Base-by-base conservation (phyloP, 2,329 filamentous ascomycete genomes). In the Trichoderma citrinoviride region DNA sequence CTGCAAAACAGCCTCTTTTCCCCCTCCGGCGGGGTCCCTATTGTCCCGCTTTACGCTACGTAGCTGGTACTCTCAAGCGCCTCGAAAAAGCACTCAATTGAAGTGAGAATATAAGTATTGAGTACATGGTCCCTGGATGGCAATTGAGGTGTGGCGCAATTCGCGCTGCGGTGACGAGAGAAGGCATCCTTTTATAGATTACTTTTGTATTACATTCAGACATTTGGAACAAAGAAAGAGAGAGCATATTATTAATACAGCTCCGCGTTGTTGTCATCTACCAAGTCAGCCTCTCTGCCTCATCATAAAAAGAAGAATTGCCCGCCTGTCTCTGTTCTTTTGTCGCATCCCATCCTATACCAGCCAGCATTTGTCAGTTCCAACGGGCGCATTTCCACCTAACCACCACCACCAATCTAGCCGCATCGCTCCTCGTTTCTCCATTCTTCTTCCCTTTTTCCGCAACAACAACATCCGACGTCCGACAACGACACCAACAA, bases 211-310 rank as follows among this genome's bases (percentile, higher is more conserved):
- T n/a, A n/a, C n/a, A n/a, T n/a, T n/a, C n/a, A n/a, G n/a, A n/a
- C n/a, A n/a, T n/a, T n/a, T n/a, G n/a, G n/a, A 10, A n/a, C 6
- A 33, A 7, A 61, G 19, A 8, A n/a, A 46, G 40, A 25, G 33
- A 37, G 25, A 25, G 55, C 33, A 29, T 37, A 66, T 66, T 66
- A 66, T 63, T 66, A 62, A 65, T 43, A 56, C 17, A 8, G 27
- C 23, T 33, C 29, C 25, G 27, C 43, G 15, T 37, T 37, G 25
- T 54, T 54, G 44, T 47, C 49, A 46, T 37, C 33, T 8, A 3
- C 10, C 7, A 37, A 14, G 33, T 37, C 33, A 37, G 33, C 29
- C 29, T 33, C 29, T 33, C 8, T 33, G 15, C 56, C 1, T 61
- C 50, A 12, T 52, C 29, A 41, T 61, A 47, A 53, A 47, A 27